Evolutionary conservation across 2,329 filamentous ascomycete species (phyloP).

Genomic region (Alternaria alternata): DNA sequence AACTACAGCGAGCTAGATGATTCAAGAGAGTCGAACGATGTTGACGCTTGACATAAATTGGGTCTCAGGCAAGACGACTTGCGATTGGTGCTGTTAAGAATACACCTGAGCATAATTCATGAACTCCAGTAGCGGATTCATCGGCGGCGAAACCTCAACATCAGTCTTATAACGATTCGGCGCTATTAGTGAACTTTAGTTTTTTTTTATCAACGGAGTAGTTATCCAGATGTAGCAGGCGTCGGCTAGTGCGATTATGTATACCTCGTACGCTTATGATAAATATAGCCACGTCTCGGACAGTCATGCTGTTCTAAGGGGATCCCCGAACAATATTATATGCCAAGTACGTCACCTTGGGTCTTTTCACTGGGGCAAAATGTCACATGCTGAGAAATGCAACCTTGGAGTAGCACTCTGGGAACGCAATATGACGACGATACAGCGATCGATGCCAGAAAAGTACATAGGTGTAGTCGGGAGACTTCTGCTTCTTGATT

Average conservation of each 20-base stretch:
- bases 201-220: too few relatives aligned
- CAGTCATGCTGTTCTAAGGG: neutral
- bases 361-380: neutral
- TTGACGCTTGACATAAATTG: fast-evolving
- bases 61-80: too few relatives aligned
- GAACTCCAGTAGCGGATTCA: too few relatives aligned
- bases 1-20: too few relatives aligned
- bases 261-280: neutral
- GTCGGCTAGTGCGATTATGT: too few relatives aligned
- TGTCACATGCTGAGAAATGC: neutral
- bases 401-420: neutral
- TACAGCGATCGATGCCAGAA: neutral
- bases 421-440: neutral
- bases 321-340: neutral
- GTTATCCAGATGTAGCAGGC: too few relatives aligned
- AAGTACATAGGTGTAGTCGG: neutral
- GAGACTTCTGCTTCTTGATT: neutral
- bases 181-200: too few relatives aligned
- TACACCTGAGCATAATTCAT: too few relatives aligned
- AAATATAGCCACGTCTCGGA: neutral
- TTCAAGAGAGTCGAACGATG: too few relatives aligned
- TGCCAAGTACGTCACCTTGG: neutral
- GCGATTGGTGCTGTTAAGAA: too few relatives aligned
- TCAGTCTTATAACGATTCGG: too few relatives aligned
- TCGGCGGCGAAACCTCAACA: too few relatives aligned